Percentiles rank a stretch among this genome's conserved stretches.
Evolutionary conservation across 345 rosid species (phyloP).

Genomic region (Tarenaya hassleriana): DNA sequence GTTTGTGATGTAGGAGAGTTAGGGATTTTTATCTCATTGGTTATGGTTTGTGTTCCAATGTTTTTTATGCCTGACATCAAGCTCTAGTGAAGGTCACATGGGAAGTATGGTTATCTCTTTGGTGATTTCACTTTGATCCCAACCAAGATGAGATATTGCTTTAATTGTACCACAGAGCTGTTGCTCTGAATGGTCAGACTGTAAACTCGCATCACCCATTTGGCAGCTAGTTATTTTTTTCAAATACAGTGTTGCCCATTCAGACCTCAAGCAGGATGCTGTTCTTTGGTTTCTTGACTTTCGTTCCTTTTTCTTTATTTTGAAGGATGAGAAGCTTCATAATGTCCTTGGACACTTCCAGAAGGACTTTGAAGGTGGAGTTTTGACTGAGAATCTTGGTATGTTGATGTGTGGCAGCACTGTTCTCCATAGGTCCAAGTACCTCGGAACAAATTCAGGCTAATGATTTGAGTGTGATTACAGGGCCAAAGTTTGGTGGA

Average conservation of each 20-base stretch:
- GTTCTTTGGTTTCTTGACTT: slow-evolving; percentile 1
- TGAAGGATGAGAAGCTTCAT: slow-evolving; percentile 87
- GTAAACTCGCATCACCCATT: too few relatives aligned
- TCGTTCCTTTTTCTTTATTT: slow-evolving; percentile 21
- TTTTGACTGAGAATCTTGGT: slow-evolving; percentile 94
- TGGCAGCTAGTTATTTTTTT: too few relatives aligned
- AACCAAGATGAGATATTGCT: neutral
- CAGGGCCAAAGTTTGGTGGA: slow-evolving; percentile 95
- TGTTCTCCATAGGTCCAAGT: slow-evolving; percentile 24
- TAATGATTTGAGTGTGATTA: slow-evolving; percentile 27
- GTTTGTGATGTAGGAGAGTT: slow-evolving; percentile 18
- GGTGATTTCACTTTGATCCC: slow-evolving; percentile 5
- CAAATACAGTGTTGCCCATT: too few relatives aligned
- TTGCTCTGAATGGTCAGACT: neutral
- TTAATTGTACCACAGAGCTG: neutral
- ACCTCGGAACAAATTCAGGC: slow-evolving; percentile 21
- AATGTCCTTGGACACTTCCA: slow-evolving; percentile 88
- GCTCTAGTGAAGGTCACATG: neutral
- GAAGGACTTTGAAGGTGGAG: slow-evolving; percentile 96
- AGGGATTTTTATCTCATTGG: slow-evolving; percentile 22
- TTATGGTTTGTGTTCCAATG: slow-evolving; percentile 21
- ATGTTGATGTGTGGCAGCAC: slow-evolving; percentile 34
- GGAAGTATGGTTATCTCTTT: neutral
- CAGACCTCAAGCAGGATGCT: neutral
- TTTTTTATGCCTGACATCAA: neutral